Evolutionary conservation across 768 basidiomycete species (phyloP), one percentile per base, ranked within the genome.

Genomic region (Mycena pura): DNA sequence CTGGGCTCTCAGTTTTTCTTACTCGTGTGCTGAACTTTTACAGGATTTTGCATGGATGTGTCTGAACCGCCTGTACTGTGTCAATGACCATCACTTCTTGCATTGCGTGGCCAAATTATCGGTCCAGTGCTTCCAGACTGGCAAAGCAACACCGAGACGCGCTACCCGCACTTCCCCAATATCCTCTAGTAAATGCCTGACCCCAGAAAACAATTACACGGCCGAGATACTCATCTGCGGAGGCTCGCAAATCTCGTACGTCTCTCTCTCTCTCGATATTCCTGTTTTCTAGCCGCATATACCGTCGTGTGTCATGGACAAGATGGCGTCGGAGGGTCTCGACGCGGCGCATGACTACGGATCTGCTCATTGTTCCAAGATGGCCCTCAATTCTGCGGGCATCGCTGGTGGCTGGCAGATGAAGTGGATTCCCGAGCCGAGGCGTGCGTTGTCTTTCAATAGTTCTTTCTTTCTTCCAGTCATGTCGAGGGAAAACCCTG

Each of bases 171-270:
- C n/a, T 65, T 73, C 46, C 72, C 72, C 3, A 71, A 74, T n/a
- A 63, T 34, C 65, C 62, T 6, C 28, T n/a, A n/a, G n/a, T 52
- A 9, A 60, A 63, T 13, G 73, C 66, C 50, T 76, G 8, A 66
- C 72, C 17, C 68, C 72, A 5, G 67, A 70, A 21, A 73, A 75
- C 57, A 61, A 64, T 17, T 76, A 70, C 44, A 72, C 71, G 13
- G 66, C 74, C 2, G 70, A 69, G 22, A 50, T 73, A 6, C 34
- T 74, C 6, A 61, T 74, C 40, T 74, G 74, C 51, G 74, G 74
- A 36, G 74, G 74, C 13, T 67, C 72, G 13, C 63, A 64, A 5
- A 68, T 69, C 19, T 56, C 64, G 60, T 62, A 5, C 31, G 60
- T 55, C 25, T 5, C 8, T 11, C n/a, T 5, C 3, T 13, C 14